phyloP scores from a whole-genome alignment of 352 stramenopile species.

The Phytophthora capsici region DNA sequence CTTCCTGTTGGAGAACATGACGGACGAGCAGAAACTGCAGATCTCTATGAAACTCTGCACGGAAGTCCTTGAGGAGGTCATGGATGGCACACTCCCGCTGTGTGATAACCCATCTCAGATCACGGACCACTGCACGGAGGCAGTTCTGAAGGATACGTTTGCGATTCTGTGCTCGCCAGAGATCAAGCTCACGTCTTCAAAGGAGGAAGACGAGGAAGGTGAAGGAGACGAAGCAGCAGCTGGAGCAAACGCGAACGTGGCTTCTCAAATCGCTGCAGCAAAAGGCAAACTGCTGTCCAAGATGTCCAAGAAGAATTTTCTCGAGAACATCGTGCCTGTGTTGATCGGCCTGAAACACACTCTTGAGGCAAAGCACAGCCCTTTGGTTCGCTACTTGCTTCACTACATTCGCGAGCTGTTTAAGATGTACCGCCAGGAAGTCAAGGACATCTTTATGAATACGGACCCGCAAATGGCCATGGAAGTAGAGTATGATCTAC shows the following conservation, averaged over 20 bases:
- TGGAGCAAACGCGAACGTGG: conserved; percentile 46
- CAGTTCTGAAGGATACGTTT: conserved; percentile 87
- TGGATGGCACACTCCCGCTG: conserved; percentile 77
- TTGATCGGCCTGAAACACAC: conserved; percentile 96
- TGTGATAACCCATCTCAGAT: conserved; percentile 81
- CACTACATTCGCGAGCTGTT: conserved; percentile 96
- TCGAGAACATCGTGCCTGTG: conserved; percentile 97
- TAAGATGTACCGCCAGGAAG: conserved; percentile 92
- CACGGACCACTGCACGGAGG: conserved; percentile 87
- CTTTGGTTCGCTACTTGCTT: conserved; percentile 94
- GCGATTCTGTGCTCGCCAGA: conserved; percentile 86
- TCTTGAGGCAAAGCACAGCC: conserved; percentile 93
- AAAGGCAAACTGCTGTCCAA: conserved; percentile 95
- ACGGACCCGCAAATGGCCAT: conserved; percentile 94
- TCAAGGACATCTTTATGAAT: conserved; percentile 92
- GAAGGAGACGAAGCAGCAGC: conserved; percentile 66
- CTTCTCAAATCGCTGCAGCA: conserved; percentile 83
- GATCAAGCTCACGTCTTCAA: conserved; percentile 81
- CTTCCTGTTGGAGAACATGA: conserved; percentile 95
- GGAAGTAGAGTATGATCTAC: conserved; percentile 97
- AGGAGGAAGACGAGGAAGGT: conserved; percentile 62
- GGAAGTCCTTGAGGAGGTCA: conserved; percentile 93
- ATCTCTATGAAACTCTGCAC: conserved; percentile 95
- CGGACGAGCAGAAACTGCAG: conserved; percentile 96
- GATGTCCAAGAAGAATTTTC: conserved; percentile 97